Evolutionary conservation across 345 rosid species (phyloP), one percentile per base, ranked within the genome.

Genomic region (Populus ilicifolia): DNA sequence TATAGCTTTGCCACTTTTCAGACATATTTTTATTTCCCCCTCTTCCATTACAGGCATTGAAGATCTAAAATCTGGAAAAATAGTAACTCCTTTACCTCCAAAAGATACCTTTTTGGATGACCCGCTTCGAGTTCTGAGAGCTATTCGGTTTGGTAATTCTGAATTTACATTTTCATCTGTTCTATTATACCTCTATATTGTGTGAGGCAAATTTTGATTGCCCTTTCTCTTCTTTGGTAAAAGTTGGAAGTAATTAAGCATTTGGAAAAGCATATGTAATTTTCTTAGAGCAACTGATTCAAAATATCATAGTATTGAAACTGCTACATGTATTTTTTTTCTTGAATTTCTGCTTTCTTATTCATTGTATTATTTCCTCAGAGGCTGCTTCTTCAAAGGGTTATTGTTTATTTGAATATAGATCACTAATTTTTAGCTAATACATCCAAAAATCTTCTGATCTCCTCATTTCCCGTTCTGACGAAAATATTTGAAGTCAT

Each of bases 41-140:
- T 69, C 63, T 77, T 64, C 35, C 41, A 38, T 66, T 36, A 63
- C 87, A 94, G 98, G 98, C 63, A 89, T 93, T 74, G 86, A 78
- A 7, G 99, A 95, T 86, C 90, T 95, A 39, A 90, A 86, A 85
- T 87, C 85, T 20, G 97, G 98, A 84, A 89, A 80, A 80, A 90
- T 95, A 78, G 98, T 89, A 61, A 95, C 99, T 70, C 99, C 99
- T 75, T 81, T 93, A 77, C 88, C 90, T 80, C 91, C 99, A 75
- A 92, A 86, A 83, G 90, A 88, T 76, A 95, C 99, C 0, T 95
- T 95, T 85, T 80, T 93, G 85, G 99, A 95, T 88, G 99, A 95
- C 83, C 99, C 98, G 20, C 85, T 95, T 78, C 89, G 98, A 52
- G 96, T 95, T 80, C 98, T 95, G 76, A 89, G 99, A 80, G 98